Evolutionary conservation across 2,329 filamentous ascomycete species (phyloP), one percentile per base, ranked within the genome.

Genomic region (Fusarium sp.): DNA sequence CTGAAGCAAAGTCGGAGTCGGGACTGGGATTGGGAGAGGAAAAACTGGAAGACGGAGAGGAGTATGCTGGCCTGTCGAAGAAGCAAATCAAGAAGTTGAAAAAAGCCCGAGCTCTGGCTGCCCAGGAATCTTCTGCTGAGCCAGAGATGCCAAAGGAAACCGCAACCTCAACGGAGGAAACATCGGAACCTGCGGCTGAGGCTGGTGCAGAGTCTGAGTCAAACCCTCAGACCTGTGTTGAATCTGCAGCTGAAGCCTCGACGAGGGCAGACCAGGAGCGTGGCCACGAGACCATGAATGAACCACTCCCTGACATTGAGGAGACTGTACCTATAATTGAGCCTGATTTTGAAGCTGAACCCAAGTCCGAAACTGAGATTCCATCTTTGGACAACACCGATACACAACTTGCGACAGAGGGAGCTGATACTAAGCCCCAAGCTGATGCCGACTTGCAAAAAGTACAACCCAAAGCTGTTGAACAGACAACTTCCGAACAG

Each of bases 311-410:
- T 50, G 58, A 62, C 43, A 59, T 54, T 56, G 63, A 74, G 63
- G 69, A 76, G 66, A 68, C 62, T 65, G 74, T 78, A 63, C 69
- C 63, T 71, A 68, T 72, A 73, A 54, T 72, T 72, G 71, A 74
- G 64, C 69, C 68, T 70, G 66, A 74, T 59, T 71, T 71, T 73
- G 72, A 73, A 74, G 71, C 56, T 75, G 73, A 75, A 74, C 66
- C 73, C 53, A 72, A 75, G 69, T 67, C 59, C 57, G 63, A 74
- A 72, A 64, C 67, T 66, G 70, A 73, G 57, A 72, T 59, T 56
- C 72, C 73, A 72, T 58, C 63, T 67, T 43, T 64, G 60, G 63
- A 61, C 60, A 57, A 62, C 48, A 48, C 50, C 55, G 57, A 62
- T 61, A 57, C 25, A 54, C 61, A 63, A 68, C 49, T 54, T 59